Percentiles rank a stretch among this genome's conserved stretches.
phyloP scores from a whole-genome alignment of 257 asterid species.

The Penstemon davidsonii region DNA sequence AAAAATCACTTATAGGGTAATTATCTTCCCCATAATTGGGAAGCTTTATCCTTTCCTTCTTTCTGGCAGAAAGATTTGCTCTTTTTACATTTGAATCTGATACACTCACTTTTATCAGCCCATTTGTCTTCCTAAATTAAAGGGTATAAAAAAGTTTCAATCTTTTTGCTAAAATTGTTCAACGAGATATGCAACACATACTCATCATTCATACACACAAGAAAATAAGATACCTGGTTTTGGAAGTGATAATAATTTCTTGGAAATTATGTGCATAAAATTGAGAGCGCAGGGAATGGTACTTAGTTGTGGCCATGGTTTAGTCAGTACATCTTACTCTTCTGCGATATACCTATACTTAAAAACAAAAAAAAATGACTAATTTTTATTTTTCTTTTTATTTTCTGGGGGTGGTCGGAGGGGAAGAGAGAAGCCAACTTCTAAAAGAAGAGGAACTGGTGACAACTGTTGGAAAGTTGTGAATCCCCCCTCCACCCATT shows the following conservation, averaged over 20 bases:
- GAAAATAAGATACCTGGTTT: conserved; percentile 33
- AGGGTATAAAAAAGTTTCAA: background rate
- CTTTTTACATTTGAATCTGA: conserved; percentile 55
- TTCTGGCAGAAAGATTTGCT: conserved; percentile 67
- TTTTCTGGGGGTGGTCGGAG: background rate
- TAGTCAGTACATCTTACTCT: background rate
- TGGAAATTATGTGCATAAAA: conserved; percentile 28
- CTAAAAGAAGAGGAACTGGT: background rate
- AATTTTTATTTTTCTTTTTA: background rate
- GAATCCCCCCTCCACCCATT: conserved; percentile 32
- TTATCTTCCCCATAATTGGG: conserved; percentile 48
- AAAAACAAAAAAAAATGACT: no score
- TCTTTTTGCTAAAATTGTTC: conserved; percentile 16
- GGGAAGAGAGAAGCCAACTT: conserved; percentile 7
- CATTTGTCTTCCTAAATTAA: conserved; percentile 43
- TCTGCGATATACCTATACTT: no score
- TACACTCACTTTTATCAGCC: conserved; percentile 35
- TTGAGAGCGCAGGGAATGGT: conserved; percentile 27
- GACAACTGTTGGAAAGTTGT: conserved; percentile 28
- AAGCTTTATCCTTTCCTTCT: conserved; percentile 65
- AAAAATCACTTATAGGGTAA: conserved; percentile 59
- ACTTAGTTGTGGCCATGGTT: conserved; percentile 41
- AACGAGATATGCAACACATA: conserved; percentile 1
- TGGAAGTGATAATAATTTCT: conserved; percentile 27
- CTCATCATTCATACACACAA: background rate